Base-by-base conservation (phyloP, 2,329 filamentous ascomycete genomes). In the Epichloe sibirici region DNA sequence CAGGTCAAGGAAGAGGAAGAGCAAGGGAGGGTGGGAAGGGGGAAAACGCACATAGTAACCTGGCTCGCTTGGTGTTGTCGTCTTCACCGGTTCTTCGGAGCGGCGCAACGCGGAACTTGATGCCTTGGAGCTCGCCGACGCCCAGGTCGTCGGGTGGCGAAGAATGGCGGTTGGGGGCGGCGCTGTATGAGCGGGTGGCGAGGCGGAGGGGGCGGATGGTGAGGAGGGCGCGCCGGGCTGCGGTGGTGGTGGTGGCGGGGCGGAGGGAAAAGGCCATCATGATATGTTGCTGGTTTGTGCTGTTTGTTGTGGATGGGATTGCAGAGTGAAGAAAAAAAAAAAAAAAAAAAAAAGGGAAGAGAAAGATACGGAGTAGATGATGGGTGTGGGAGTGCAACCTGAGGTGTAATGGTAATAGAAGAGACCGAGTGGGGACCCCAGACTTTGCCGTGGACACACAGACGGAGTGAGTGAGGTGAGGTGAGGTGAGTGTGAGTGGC, bases 71-170 rank as follows among this genome's bases (percentile, higher is more conserved):
- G 38, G 91, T 98, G 60, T 80, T 77, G 46, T 79, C 73, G 71
- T 93, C 87, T 71, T 98, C 93, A 62, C 90, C 90, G 8, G 78
- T 79, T 49, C 93, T 80, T 56, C 86, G 82, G 59, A 97, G 71
- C n/a, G 93, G 93, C 75, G 95, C 88, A 63, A 97, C 83, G 67
- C 82, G 86, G 72, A 97, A 95, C 54, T 80, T 79, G 57, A 85
- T 87, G 59, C 89, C 89, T 66, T 94, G 83, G 63, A 96, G 82
- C 75, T 96, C 89, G 64, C 89, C 90, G 62, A 93, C 87, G 45
- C 75, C 82, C 55, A 95, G 77, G 60, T 95, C 88, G 40, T 39
- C 53, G 44, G 45, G 45, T 13, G 1, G 56, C n/a, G 12, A 40
- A 2, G 45, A 35, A 35, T 23, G 21, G 46, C 31, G 31, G 46